A percentile compares a stretch with the other conserved stretches of the same genome.
Conservation (phyloP, 2,329 filamentous ascomycete species). For the Fusarium papillatum region DNA sequence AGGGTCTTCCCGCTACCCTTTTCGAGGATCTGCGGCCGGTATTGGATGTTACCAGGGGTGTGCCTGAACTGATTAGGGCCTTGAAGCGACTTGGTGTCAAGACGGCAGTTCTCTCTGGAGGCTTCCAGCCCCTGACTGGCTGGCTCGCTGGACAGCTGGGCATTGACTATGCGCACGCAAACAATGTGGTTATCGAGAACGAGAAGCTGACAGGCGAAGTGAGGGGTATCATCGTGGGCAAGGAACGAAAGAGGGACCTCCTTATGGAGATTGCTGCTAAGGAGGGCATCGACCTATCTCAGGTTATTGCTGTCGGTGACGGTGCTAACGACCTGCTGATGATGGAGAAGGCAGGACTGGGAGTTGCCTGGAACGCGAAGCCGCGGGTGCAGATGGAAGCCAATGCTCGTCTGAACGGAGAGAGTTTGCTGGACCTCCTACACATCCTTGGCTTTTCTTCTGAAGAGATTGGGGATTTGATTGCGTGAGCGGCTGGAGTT, state of each 20-base stretch:
- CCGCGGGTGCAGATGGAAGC: slow-evolving; percentile 85
- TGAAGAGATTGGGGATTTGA: slow-evolving; percentile 63
- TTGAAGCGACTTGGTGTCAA: slow-evolving; percentile 86
- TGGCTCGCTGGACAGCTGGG: slow-evolving; percentile 88
- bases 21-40: slow-evolving; percentile 82
- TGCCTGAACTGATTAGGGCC: slow-evolving; percentile 78
- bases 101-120: slow-evolving; percentile 92
- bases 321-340: slow-evolving; percentile 88
- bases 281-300: slow-evolving; percentile 74
- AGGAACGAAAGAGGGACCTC: slow-evolving; percentile 80
- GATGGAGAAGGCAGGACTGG: slow-evolving; percentile 81
- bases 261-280: slow-evolving; percentile 78
- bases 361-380: slow-evolving; percentile 89
- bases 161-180: slow-evolving; percentile 90
- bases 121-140: slow-evolving; percentile 88
- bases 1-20: slow-evolving; percentile 82
- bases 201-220: slow-evolving; percentile 79
- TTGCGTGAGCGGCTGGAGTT: slow-evolving; percentile 30
- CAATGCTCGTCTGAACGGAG: slow-evolving; percentile 78
- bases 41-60: slow-evolving; percentile 87
- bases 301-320: slow-evolving; percentile 83
- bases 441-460: slow-evolving; percentile 80
- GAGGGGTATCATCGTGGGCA: slow-evolving; percentile 80
- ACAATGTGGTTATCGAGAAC: slow-evolving; percentile 79
- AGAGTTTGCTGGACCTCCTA: slow-evolving; percentile 78